These are phyloP conservation scores for Salix arbutifolia DNA, from an alignment of 345 rosid genomes.

Conservation along the genomic window DNA sequence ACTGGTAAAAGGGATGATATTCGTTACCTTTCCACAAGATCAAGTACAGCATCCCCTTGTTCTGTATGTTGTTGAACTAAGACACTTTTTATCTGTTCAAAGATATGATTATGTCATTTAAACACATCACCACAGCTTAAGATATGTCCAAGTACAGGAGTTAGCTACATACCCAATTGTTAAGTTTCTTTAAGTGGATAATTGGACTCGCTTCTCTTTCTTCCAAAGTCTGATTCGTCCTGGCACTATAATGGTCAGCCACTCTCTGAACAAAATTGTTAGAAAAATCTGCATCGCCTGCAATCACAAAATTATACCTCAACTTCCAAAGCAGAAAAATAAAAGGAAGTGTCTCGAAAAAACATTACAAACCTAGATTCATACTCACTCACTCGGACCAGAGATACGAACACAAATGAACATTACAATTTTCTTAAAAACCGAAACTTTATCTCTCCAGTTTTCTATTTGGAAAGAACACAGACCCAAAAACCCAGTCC, in stretches of 20 bases:
- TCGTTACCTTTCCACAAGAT: conserved; percentile 86
- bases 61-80: conserved; percentile 85
- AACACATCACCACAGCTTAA: not conserved
- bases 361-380: not conserved
- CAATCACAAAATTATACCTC: conserved; percentile 4
- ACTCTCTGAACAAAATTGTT: conserved; percentile 58
- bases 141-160: not conserved
- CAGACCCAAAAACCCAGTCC: not conserved
- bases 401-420: not conserved
- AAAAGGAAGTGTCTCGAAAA: not conserved
- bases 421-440: not conserved
- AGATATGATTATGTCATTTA: not conserved
- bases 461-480: not conserved
- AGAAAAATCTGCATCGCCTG: conserved; percentile 53
- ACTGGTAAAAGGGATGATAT: not conserved
- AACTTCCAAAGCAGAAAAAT: not conserved
- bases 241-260: conserved; percentile 93
- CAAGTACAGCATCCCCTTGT: conserved; percentile 88
- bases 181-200: conserved; percentile 90
- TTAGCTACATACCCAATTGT: conserved; percentile 71
- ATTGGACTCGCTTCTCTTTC: conserved; percentile 98
- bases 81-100: conserved; percentile 86
- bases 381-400: not conserved
- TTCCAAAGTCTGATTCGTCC: conserved; percentile 93
- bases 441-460: not conserved